Conservation (phyloP, 2,329 filamentous ascomycete genomes). For the Penicillium sclerotigenum region DNA sequence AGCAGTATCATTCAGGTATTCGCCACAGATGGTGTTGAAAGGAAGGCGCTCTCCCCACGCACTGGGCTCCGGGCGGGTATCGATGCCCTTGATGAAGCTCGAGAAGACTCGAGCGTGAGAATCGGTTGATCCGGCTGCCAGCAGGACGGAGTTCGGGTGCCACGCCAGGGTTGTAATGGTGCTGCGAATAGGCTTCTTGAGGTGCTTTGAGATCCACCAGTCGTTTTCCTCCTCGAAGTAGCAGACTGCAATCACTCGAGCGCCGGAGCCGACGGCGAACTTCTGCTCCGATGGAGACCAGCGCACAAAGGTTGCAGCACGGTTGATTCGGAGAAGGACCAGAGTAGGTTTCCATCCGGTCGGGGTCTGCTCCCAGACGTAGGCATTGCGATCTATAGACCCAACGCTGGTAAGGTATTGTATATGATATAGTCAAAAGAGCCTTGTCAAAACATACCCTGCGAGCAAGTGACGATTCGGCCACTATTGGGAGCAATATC, state of each 20-base stretch:
- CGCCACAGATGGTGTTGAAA: slow-evolving; percentile 97
- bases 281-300: slow-evolving; percentile 97
- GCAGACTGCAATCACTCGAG: slow-evolving; percentile 91
- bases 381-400: slow-evolving; percentile 80
- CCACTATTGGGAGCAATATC: slow-evolving; percentile 90
- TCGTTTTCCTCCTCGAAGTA: slow-evolving; percentile 99
- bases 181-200: slow-evolving; percentile 98
- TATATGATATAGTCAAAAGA: background rate
- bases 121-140: slow-evolving; percentile 95
- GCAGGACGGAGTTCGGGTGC: slow-evolving; percentile 95
- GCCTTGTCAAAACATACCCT: slow-evolving; percentile 58
- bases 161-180: slow-evolving; percentile 93
- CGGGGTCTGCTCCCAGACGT: slow-evolving; percentile 95
- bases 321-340: slow-evolving; percentile 93
- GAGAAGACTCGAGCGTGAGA: slow-evolving; percentile 94
- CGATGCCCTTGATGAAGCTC: slow-evolving; percentile 92
- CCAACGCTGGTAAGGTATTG: background rate
- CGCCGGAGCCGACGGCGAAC: slow-evolving; percentile 94
- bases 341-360: slow-evolving; percentile 94
- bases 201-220: slow-evolving; percentile 99
- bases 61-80: slow-evolving; percentile 77
- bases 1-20: slow-evolving; percentile 92
- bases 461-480: slow-evolving; percentile 95
- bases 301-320: slow-evolving; percentile 91
- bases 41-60: slow-evolving; percentile 94